Base-by-base conservation (phyloP, 768 basidiomycete genomes). In the Naganishia friedmannii region DNA sequence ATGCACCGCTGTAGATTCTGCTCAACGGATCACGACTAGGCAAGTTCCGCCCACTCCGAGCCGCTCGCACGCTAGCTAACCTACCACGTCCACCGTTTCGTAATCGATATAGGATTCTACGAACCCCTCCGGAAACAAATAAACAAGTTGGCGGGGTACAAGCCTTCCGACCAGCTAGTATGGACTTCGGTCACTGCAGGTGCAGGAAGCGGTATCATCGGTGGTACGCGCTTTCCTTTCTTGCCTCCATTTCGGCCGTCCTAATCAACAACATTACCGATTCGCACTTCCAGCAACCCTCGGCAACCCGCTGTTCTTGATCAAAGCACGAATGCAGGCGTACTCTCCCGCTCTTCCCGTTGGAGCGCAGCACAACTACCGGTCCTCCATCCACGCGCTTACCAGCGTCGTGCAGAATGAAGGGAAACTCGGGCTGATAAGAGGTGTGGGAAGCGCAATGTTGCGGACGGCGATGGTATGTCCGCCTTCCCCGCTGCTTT, bases 291-390 rank as follows among this genome's bases (percentile, higher is more conserved):
- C 28, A 80, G 79, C 79, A 42, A 76, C 75, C 28, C 73, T 79
- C 28, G 79, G 78, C 37, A 80, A 76, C 13, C 78, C 79, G 3
- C 73, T 80, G 7, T 99, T 96, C 82, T 84, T 99, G 68, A 88
- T 99, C 78, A 99, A 99, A 83, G 96, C 96, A 6, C 87, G 96
- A 54, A 97, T 99, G 90, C 96, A 99, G 85, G 96, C 96, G 32
- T 99, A 93, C 82, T 98, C 94, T 0, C 93, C 95, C 8, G 87
- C 88, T 48, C 85, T 97, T 13, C 95, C 96, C 9, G 92, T 99
- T 66, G 96, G 96, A 69, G 86, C 93, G 10, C 96, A 99, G 77
- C 95, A 93, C 79, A 79, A 91, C 75, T 99, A 99, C 83, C 91
- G 89, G 74, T 89, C 81, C 74, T 89, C 91, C 0, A 87, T 89